Evolutionary conservation across 768 basidiomycete species (phyloP).

Genomic region (Hemileccinum rubropunctum): DNA sequence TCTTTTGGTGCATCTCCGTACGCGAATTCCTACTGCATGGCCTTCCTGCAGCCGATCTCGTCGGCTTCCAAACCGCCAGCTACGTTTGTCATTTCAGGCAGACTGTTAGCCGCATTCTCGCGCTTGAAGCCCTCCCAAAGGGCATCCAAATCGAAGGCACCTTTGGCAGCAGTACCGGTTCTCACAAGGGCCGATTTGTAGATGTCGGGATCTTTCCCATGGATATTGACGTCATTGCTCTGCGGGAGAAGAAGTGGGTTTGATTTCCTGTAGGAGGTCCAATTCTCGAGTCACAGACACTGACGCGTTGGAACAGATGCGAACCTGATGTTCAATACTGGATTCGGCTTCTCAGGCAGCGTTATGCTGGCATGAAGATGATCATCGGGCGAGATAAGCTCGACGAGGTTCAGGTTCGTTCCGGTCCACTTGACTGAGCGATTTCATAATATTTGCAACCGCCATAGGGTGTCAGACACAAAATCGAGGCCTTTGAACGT

Average conservation of each 20-base stretch:
- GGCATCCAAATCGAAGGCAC: constrained; percentile 62
- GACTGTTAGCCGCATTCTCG: constrained; percentile 76
- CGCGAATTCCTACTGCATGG: constrained; percentile 78
- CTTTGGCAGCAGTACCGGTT: constrained; percentile 1
- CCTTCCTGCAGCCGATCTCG: constrained; percentile 88
- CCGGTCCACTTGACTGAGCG: neutral
- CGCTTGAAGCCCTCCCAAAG: constrained; percentile 78
- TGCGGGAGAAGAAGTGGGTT: constrained; percentile 64
- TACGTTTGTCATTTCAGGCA: constrained; percentile 84
- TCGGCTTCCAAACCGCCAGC: constrained; percentile 89
- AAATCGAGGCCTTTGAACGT: constrained; percentile 77
- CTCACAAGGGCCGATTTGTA: constrained; percentile 55
- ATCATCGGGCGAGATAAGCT: constrained; percentile 88
- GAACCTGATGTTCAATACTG: constrained; percentile 81
- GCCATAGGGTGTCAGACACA: constrained; percentile 69
- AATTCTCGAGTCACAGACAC: constrained; percentile 1
- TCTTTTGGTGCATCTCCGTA: constrained; percentile 87
- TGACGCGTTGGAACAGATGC: constrained; percentile 38
- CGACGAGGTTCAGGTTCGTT: constrained; percentile 64
- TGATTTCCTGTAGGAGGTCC: constrained; percentile 4
- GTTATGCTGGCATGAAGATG: constrained; percentile 83
- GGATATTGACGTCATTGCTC: constrained; percentile 76
- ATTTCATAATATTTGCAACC: neutral
- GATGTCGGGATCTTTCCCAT: constrained; percentile 89
- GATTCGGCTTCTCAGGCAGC: constrained; percentile 74